These are phyloP conservation scores for Gastrolobium bilobum DNA, from an alignment of 306 rosid genomes.

Conservation along the genomic window DNA sequence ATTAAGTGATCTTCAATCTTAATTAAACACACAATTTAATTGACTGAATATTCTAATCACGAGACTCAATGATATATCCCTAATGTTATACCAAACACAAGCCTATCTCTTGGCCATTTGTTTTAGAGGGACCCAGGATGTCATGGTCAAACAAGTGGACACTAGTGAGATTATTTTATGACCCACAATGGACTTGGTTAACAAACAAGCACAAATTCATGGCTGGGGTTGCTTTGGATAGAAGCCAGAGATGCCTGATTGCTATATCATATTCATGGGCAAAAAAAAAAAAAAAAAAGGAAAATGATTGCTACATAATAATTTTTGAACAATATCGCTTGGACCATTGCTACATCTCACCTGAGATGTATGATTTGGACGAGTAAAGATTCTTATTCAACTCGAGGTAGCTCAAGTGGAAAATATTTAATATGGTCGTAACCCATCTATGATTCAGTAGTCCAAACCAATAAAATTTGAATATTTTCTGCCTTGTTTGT, in stretches of 20 bases:
- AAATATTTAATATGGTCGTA: too few species aligned
- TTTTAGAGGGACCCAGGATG: slow-evolving; percentile 41
- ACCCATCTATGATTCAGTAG: too few species aligned
- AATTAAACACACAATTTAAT: not conserved
- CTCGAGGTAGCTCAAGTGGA: too few species aligned
- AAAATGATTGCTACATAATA: not conserved
- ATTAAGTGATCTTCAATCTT: slow-evolving; percentile 37
- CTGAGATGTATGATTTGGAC: slow-evolving; percentile 5
- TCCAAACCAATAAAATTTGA: too few species aligned
- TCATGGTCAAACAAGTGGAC: slow-evolving; percentile 50
- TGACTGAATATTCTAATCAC: slow-evolving; percentile 6
- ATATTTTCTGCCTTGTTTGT: too few species aligned
- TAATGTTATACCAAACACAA: slow-evolving; percentile 42
- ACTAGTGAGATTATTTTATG: slow-evolving; percentile 37
- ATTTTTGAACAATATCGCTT: not conserved
- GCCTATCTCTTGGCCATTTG: slow-evolving; percentile 52
- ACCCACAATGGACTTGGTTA: slow-evolving; percentile 14
- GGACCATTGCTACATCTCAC: not conserved
- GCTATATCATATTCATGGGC: not conserved
- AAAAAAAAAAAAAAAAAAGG: not conserved
- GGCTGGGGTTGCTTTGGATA: slow-evolving; percentile 31
- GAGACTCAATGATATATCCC: slow-evolving; percentile 5
- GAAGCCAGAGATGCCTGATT: slow-evolving; percentile 4
- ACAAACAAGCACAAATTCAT: slow-evolving; percentile 28
- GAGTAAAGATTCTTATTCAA: slow-evolving; percentile 10